These are phyloP conservation scores for Exophiala calicioides DNA, from an alignment of 2,329 filamentous ascomycete genomes.

Conservation along the genomic window DNA sequence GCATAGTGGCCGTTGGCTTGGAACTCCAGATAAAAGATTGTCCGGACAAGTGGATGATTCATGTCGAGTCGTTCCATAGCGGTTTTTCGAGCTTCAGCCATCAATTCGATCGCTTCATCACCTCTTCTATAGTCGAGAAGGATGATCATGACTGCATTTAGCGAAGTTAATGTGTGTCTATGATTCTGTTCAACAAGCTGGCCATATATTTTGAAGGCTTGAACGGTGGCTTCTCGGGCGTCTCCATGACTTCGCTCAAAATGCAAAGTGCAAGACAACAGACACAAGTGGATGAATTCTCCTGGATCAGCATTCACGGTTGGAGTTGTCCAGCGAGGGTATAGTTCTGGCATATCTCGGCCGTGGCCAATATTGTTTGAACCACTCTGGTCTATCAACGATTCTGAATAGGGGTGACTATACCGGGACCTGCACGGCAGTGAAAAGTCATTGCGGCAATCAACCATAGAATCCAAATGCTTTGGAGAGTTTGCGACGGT, in stretches of 20 bases:
- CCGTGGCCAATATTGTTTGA: background rate
- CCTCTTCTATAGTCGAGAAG: background rate
- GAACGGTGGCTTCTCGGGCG: background rate
- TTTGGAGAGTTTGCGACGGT: background rate
- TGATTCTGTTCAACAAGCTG: background rate
- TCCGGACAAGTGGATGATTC: background rate
- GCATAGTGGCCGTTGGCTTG: background rate
- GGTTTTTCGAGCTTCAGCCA: background rate
- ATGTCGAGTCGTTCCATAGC: background rate
- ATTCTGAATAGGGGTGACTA: too few relatives aligned
- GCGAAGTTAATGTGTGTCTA: background rate
- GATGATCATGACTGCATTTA: background rate
- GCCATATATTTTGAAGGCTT: background rate
- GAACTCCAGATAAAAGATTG: background rate
- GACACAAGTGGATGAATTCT: background rate
- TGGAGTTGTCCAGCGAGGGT: background rate
- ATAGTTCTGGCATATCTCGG: background rate
- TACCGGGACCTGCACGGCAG: too few relatives aligned
- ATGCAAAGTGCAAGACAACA: background rate
- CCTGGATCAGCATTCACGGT: background rate
- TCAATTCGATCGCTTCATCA: background rate
- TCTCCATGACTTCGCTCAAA: background rate
- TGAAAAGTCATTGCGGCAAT: too few relatives aligned
- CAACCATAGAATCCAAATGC: background rate
- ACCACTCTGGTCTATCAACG: too few relatives aligned